phyloP scores from a whole-genome alignment of 176 grass and related monocot genomes.

The Puya raimondii region DNA sequence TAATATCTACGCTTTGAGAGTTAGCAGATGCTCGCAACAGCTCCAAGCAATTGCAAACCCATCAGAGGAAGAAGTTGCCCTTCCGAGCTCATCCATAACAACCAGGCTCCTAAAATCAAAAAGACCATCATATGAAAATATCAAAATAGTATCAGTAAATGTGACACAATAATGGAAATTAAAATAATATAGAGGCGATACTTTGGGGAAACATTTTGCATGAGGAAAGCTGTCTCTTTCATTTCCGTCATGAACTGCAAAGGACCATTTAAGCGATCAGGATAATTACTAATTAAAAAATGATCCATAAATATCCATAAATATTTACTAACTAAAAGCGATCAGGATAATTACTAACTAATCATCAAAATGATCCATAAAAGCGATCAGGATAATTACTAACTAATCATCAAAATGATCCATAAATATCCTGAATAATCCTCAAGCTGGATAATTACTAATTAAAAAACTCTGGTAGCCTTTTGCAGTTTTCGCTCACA shows the following conservation, averaged over 20 bases:
- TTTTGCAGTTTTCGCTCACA: background rate
- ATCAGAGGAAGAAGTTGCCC: constrained; percentile 88
- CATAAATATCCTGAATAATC: too few relatives aligned
- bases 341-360: constrained; percentile 16
- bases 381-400: constrained; percentile 15
- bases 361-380: too few relatives aligned
- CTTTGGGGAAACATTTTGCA: constrained; percentile 89
- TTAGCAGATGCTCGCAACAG: constrained; percentile 83
- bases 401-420: background rate
- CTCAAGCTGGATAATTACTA: too few relatives aligned
- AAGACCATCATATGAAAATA: background rate
- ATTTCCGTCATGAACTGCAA: constrained; percentile 99
- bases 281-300: constrained; percentile 8
- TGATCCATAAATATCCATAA: background rate
- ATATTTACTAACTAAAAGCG: too few relatives aligned
- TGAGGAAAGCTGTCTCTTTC: constrained; percentile 93
- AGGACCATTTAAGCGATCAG: constrained; percentile 25
- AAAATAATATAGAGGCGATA: constrained; percentile 22
- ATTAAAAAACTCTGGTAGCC: background rate
- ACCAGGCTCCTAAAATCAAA: constrained; percentile 53
- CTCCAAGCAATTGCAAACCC: constrained; percentile 99
- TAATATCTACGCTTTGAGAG: constrained; percentile 64
- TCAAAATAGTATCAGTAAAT: background rate
- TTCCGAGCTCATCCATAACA: constrained; percentile 97
- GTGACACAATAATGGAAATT: background rate